Evolutionary conservation across 2,329 filamentous ascomycete species (phyloP), one percentile per base, ranked within the genome.

Genomic region (Neonectria coccinea): DNA sequence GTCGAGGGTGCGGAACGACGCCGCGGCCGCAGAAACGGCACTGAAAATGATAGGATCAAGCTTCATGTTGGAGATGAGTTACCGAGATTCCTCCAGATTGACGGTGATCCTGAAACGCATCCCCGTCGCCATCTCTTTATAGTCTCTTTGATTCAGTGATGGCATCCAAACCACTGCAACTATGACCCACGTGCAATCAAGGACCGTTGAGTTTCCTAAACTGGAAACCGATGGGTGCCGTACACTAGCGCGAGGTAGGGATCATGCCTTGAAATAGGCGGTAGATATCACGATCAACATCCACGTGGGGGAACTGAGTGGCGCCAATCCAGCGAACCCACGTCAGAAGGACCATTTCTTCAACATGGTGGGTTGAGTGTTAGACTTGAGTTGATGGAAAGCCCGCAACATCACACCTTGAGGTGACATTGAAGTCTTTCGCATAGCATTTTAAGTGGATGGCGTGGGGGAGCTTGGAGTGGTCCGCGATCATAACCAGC

Each of bases 61-160:
- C 53, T 53, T 75, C 73, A 75, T 75, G 14, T 41, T 62, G 20
- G 25, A 14, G 56, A 10, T 11, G 2, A 51, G n/a, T 33, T 51
- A 3, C 12, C 12, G n/a, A 14, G 9, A 33, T 33, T 33, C 11
- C 31, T 33, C 10, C 14, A 22, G 2, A 11, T 53, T 42, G 39
- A 12, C n/a, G 20, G 7, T 18, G 9, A 29, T 27, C 25, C 7
- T 44, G 36, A 18, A 39, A 14, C 16, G 5, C 18, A n/a, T 44
- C 7, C 39, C 22, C 20, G 52, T 31, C 7, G 18, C 39, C 16
- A n/a, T 20, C 39, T 42, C 36, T 41, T 39, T 29, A 53, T 42
- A 33, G 22, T 9, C 39, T 9, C 39, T 7, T 41, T 42, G 39
- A 11, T 18, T 42, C 39, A 20, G 39, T 42, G 39, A 20, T 41